Percentiles rank a stretch among this genome's conserved stretches.
Conservation (phyloP, 2,329 filamentous ascomycete species). For the Trichoderma koningiopsis region DNA sequence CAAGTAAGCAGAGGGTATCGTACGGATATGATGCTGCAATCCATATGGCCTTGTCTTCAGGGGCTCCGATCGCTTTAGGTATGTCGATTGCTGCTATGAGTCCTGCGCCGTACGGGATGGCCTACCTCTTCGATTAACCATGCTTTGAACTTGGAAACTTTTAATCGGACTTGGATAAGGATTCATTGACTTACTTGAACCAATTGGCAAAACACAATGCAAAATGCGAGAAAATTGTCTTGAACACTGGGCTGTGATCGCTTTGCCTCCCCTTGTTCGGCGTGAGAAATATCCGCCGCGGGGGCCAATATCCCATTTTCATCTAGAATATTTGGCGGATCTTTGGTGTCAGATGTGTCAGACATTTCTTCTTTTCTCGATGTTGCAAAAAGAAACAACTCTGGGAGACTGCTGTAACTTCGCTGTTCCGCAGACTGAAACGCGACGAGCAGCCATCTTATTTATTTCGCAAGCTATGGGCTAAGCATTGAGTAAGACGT, state of each 20-base stretch:
- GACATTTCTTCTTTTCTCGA: not conserved
- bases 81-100: not conserved
- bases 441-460: not conserved
- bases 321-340: not conserved
- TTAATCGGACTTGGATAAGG: not conserved
- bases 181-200: not conserved
- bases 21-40: conserved; percentile 11
- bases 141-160: not conserved
- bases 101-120: not conserved
- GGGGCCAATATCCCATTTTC: not conserved
- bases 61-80: not conserved
- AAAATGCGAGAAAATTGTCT: not conserved
- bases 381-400: not conserved
- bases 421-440: not conserved
- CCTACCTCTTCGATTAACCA: not conserved
- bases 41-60: not conserved
- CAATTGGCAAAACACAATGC: not conserved
- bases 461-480: not conserved
- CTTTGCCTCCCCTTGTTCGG: not conserved
- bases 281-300: not conserved
- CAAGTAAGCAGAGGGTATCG: not conserved
- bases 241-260: not conserved
- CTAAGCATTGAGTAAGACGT: not conserved
- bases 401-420: not conserved
- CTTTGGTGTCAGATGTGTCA: not conserved